Evolutionary conservation across 192 early-diverging fungal species (phyloP).

Genomic region (Cladochytrium replicatum): DNA sequence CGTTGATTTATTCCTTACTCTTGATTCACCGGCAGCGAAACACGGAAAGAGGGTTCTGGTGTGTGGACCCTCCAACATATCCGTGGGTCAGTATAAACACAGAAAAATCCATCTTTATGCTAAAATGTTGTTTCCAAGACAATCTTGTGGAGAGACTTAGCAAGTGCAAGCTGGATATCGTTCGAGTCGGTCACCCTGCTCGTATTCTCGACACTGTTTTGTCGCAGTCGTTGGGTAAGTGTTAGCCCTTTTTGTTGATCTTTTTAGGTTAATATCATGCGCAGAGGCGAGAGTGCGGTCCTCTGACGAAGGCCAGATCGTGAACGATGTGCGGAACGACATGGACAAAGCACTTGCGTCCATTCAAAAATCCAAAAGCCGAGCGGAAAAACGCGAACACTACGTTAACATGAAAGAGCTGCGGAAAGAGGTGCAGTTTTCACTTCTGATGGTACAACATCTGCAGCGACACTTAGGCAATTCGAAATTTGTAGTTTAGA

Average conservation of each 20-base stretch:
- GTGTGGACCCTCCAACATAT: slow-evolving; percentile 83
- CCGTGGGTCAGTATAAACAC: slow-evolving; percentile 47
- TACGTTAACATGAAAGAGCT: slow-evolving; percentile 58
- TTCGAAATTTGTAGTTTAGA: slow-evolving; percentile 65
- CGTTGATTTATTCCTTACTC: neutral
- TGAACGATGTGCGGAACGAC: slow-evolving; percentile 65
- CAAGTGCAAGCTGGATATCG: slow-evolving; percentile 45
- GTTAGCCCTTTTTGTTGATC: neutral
- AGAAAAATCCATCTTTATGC: neutral
- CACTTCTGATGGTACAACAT: neutral
- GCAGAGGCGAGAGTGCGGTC: slow-evolving; percentile 37
- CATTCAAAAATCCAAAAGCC: slow-evolving; percentile 53
- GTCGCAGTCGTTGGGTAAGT: slow-evolving; percentile 54
- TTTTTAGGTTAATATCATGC: neutral
- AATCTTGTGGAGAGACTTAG: slow-evolving; percentile 77
- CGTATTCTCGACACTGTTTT: slow-evolving; percentile 61
- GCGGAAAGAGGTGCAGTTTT: slow-evolving; percentile 37
- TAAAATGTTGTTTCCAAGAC: no score
- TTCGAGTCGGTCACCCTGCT: slow-evolving; percentile 79
- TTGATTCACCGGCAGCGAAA: slow-evolving; percentile 9
- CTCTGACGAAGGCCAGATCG: slow-evolving; percentile 61
- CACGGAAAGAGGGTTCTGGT: slow-evolving; percentile 61
- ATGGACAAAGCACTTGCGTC: slow-evolving; percentile 56
- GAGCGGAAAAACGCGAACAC: slow-evolving; percentile 48
- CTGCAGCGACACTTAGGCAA: slow-evolving; percentile 34